These are phyloP conservation scores for Candida easanensis DNA, from an alignment of 805 yeast species.

Conservation along the genomic window DNA sequence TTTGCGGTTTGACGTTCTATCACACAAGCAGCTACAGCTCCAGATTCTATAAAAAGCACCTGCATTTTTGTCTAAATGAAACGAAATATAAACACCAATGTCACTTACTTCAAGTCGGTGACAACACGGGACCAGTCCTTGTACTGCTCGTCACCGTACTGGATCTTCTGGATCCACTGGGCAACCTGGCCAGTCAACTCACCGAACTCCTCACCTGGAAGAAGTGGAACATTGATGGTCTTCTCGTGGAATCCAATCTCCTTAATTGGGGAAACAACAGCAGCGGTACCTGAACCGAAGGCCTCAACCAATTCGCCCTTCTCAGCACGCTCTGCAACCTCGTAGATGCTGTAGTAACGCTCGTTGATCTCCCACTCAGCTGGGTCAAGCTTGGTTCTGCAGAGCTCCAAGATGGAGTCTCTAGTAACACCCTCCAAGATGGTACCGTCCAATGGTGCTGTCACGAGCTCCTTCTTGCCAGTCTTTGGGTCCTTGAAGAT, in stretches of 20 bases:
- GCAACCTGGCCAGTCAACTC: slow-evolving; percentile 74
- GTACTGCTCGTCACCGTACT: slow-evolving; percentile 80
- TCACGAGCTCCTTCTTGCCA: slow-evolving; percentile 87
- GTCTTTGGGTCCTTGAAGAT: slow-evolving; percentile 71
- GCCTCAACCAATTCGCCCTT: slow-evolving; percentile 90
- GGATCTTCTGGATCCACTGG: slow-evolving; percentile 84
- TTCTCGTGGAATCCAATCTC: slow-evolving; percentile 78
- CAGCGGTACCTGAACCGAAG: slow-evolving; percentile 97
- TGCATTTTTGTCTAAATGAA: background rate
- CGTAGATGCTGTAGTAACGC: slow-evolving; percentile 78
- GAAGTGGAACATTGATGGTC: slow-evolving; percentile 73
- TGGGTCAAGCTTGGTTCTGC: slow-evolving; percentile 70
- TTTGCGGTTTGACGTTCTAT: too few relatives aligned
- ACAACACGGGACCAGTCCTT: slow-evolving; percentile 46
- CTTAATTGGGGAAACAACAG: slow-evolving; percentile 91
- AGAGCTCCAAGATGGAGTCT: slow-evolving; percentile 76
- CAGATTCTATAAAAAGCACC: background rate
- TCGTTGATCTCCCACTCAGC: slow-evolving; percentile 81
- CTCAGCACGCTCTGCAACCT: slow-evolving; percentile 72
- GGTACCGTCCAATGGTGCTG: slow-evolving; percentile 97
- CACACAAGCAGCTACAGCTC: too few relatives aligned
- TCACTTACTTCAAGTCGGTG: slow-evolving; percentile 23
- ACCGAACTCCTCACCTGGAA: slow-evolving; percentile 77
- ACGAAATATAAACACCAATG: background rate
- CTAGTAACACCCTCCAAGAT: slow-evolving; percentile 96